Evolutionary conservation across 495 filamentous ascomycete genomes (phyloP).

Genomic region (Talaromyces ruber): DNA sequence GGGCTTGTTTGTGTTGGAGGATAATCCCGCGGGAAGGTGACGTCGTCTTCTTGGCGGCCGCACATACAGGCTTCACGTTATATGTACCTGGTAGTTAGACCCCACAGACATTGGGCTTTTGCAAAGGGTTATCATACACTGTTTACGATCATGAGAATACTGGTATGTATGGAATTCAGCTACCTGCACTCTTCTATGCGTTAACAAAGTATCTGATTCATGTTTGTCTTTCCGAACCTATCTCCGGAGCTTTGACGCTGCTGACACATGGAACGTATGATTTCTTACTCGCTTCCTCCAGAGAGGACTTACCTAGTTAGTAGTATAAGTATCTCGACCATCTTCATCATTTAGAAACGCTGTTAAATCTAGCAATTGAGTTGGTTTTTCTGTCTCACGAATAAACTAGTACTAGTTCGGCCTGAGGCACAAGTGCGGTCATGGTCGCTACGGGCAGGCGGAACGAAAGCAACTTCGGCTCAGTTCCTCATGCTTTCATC

Average conservation of each 20-base stretch:
- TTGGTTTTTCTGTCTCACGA: neutral
- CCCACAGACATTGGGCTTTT: neutral
- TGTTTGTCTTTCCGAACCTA: neutral
- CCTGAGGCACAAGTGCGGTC: slow-evolving; percentile 2
- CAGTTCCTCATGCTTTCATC: slow-evolving; percentile 6
- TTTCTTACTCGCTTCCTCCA: neutral
- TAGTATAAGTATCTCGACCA: neutral
- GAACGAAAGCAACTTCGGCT: slow-evolving; percentile 1
- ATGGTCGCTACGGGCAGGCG: neutral
- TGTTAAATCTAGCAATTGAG: neutral
- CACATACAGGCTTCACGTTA: neutral
- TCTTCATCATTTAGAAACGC: too few relatives aligned
- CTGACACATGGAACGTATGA: neutral
- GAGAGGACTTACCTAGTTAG: neutral
- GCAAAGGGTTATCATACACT: neutral
- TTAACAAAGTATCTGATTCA: neutral
- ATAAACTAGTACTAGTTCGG: neutral
- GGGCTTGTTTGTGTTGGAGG: neutral
- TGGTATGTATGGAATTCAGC: too few relatives aligned
- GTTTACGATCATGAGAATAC: too few relatives aligned
- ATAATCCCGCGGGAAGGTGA: neutral
- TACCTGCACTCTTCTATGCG: neutral
- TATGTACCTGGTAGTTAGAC: neutral
- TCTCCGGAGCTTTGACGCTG: neutral
- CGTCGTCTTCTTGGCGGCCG: neutral